phyloP scores from a whole-genome alignment of 768 basidiomycete genomes.

The Tubosaeta sp. region DNA sequence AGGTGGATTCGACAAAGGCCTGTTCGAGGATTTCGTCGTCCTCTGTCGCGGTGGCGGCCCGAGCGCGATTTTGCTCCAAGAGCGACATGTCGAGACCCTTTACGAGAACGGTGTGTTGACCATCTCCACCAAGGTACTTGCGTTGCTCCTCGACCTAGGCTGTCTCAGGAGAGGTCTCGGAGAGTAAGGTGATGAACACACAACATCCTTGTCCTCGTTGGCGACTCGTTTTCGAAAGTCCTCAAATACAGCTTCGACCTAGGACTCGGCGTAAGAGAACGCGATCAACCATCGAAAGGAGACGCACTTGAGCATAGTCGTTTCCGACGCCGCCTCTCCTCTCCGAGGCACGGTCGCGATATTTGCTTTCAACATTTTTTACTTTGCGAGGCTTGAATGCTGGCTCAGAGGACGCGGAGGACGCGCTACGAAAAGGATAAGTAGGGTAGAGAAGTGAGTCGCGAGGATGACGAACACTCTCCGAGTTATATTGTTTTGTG shows the following conservation, averaged over 20 bases:
- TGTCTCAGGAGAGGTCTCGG: neutral
- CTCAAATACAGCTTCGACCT: slow-evolving; percentile 79
- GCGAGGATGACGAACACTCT: slow-evolving; percentile 14
- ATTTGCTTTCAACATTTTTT: slow-evolving; percentile 55
- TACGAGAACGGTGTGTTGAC: slow-evolving; percentile 79
- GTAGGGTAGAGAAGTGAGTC: neutral
- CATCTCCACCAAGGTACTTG: slow-evolving; percentile 78
- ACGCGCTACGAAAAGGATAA: slow-evolving; percentile 36
- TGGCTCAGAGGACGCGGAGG: slow-evolving; percentile 49
- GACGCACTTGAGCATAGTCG: slow-evolving; percentile 67
- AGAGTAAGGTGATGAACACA: slow-evolving; percentile 29
- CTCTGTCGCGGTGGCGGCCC: slow-evolving; percentile 49
- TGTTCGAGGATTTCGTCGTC: slow-evolving; percentile 83
- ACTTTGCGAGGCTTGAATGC: slow-evolving; percentile 81
- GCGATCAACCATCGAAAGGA: neutral
- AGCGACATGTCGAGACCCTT: slow-evolving; percentile 88
- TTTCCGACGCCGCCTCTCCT: slow-evolving; percentile 60
- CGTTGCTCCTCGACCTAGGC: slow-evolving; percentile 70
- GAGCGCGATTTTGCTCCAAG: slow-evolving; percentile 78
- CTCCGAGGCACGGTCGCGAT: slow-evolving; percentile 76
- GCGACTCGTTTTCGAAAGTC: slow-evolving; percentile 71
- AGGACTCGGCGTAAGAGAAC: neutral
- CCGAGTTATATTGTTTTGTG: slow-evolving; percentile 2
- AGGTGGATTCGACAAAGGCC: slow-evolving; percentile 52
- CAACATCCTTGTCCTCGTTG: slow-evolving; percentile 56